Evolutionary conservation across 805 yeast genomes (phyloP), one percentile per base, ranked within the genome.

Genomic region (Yarrowia porcina): DNA sequence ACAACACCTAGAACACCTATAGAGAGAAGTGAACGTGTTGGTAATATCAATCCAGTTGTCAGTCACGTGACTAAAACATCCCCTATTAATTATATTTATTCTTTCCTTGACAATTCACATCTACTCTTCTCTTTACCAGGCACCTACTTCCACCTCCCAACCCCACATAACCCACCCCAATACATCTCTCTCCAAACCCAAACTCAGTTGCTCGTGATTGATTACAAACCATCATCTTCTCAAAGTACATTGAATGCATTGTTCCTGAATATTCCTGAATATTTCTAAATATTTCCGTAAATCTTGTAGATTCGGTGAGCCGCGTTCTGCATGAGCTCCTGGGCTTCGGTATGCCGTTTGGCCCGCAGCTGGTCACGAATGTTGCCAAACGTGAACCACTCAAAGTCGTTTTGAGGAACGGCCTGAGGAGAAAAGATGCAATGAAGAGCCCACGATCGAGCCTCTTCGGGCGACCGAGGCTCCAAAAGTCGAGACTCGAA

Each of bases 301-400:
- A 52, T 52, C 59, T 52, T 52, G 33, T 52, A 52, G 27, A 52
- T 52, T 36, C 59, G n/a, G 17, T 35, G 32, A 3, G 59, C 59
- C 11, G 59, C 44, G 11, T 18, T 23, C 42, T 52, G 44, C 35
- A 52, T 52, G 18, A 23, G 32, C 25, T 36, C 59, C 59, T 52
- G 59, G 2, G 59, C 59, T 25, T 52, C 44, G 2, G n/a, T 17
- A 33, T 36, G 59, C 9, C 44, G 21, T 33, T 52, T 52, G 17
- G 23, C 15, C 33, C 44, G 30, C 59, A 52, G 70, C 0, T 83
- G 85, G 70, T 91, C 96, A 65, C 96, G 79, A 1, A 91, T 80
- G 5, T 82, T 81, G 0, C 97, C 97, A 70, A 88, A 90, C 2
- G 88, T 79, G 73, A 85, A 84, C 81, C 87, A 82, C 39, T 81